Conservation (phyloP, 306 rosid species). For the Corylus americana region DNA sequence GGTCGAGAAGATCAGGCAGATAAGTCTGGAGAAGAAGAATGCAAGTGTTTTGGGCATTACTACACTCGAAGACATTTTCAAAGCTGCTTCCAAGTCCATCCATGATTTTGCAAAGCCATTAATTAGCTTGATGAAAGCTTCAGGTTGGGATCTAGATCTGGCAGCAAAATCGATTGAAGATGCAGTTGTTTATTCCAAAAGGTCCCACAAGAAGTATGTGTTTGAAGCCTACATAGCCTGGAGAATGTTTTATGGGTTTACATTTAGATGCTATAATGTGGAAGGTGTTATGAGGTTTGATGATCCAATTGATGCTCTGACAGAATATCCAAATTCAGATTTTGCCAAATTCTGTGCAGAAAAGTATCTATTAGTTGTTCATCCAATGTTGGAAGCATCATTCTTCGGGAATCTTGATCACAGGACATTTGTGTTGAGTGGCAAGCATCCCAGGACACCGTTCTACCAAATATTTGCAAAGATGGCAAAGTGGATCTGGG, state of each 20-base stretch:
- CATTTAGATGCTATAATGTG: constrained; percentile 33
- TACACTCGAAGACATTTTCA: constrained; percentile 47
- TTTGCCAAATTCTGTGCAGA: constrained; percentile 63
- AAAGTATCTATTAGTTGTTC: constrained; percentile 64
- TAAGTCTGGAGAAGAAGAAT: constrained; percentile 44
- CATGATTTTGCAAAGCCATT: constrained; percentile 86
- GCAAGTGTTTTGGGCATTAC: constrained; percentile 35
- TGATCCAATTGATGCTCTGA: constrained; percentile 61
- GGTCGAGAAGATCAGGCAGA: constrained; percentile 45
- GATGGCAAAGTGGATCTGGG: constrained; percentile 88
- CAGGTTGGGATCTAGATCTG: constrained; percentile 80
- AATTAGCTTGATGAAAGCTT: constrained; percentile 73
- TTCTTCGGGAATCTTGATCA: constrained; percentile 82
- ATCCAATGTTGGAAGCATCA: constrained; percentile 63
- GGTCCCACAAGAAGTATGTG: constrained; percentile 76
- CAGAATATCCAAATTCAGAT: constrained; percentile 63
- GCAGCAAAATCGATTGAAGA: constrained; percentile 57
- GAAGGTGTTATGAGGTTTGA: constrained; percentile 52
- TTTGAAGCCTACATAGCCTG: constrained; percentile 77
- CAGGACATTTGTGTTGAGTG: constrained; percentile 47
- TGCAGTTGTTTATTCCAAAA: constrained; percentile 56
- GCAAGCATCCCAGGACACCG: constrained; percentile 77
- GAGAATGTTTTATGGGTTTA: constrained; percentile 60
- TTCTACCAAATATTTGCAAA: constrained; percentile 76
- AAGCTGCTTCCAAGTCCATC: constrained; percentile 58